A percentile compares a stretch with the other conserved stretches of the same genome.
Conservation (phyloP, 129 eudicot species). For the carrot (Daucus carota) region DH1_v3.0 NC_030388.2:30547001-30547500, state of each 20-base stretch:
- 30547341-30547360: background rate
- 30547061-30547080: conserved; percentile 71
- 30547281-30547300: too few species aligned
- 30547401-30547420: too few species aligned
- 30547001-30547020: conserved; percentile 77
- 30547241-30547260: background rate
- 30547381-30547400: too few species aligned
- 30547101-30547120: conserved; percentile 49
- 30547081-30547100: conserved; percentile 43
- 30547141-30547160: conserved; percentile 53
- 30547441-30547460: too few species aligned
- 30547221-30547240: background rate
- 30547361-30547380: background rate
- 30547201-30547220: conserved; percentile 37
- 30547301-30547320: too few species aligned
- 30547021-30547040: conserved; percentile 65
- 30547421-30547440: too few species aligned
- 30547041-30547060: conserved; percentile 69
- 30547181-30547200: conserved; percentile 38
- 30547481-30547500: too few species aligned
- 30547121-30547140: conserved; percentile 70
- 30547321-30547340: background rate
- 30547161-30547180: conserved; percentile 52
- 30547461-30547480: too few species aligned
- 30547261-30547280: too few species aligned